Conservation (phyloP, 2,329 filamentous ascomycete genomes). For the Penicillium sp. region DNA sequence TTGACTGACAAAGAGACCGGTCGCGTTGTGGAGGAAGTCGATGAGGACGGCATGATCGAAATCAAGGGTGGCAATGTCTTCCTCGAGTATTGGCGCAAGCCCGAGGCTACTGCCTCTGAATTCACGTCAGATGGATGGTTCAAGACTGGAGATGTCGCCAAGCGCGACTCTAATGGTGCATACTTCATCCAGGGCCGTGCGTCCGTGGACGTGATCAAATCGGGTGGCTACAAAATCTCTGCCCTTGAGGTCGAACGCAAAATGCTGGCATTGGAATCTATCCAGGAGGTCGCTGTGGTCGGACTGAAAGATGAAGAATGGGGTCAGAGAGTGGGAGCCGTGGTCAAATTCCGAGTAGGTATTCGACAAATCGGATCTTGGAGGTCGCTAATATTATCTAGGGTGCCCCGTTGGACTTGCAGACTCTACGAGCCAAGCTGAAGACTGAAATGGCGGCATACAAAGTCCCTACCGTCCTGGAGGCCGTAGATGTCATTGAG, state of each 20-base stretch:
- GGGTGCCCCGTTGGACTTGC: slow-evolving; percentile 29
- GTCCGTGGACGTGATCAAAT: slow-evolving; percentile 53
- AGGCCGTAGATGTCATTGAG: slow-evolving; percentile 60
- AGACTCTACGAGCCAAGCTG: slow-evolving; percentile 31
- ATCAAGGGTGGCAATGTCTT: slow-evolving; percentile 42
- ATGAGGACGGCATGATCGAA: slow-evolving; percentile 43
- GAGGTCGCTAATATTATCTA: slow-evolving; percentile 7
- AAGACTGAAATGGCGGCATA: slow-evolving; percentile 64
- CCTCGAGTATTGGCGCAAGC: slow-evolving; percentile 41
- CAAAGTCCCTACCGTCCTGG: slow-evolving; percentile 88
- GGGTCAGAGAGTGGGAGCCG: slow-evolving; percentile 52
- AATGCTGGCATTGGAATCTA: slow-evolving; percentile 45
- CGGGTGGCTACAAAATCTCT: slow-evolving; percentile 53
- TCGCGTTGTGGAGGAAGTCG: slow-evolving; percentile 24
- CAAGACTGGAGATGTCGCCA: slow-evolving; percentile 46
- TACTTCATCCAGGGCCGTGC: slow-evolving; percentile 53
- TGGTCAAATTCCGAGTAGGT: slow-evolving; percentile 39
- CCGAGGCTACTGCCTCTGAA: slow-evolving; percentile 43
- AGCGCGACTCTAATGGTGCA: slow-evolving; percentile 34
- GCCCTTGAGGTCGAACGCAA: slow-evolving; percentile 53
- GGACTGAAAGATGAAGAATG: slow-evolving; percentile 52
- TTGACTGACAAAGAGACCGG: slow-evolving; percentile 42
- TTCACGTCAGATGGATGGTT: slow-evolving; percentile 49
- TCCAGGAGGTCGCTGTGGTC: slow-evolving; percentile 51
- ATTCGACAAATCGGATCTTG: neutral